Evolutionary conservation across 148 eudicot genomes (phyloP), one percentile per base, ranked within the genome.

Genomic region (Polygonum maritimum): DNA sequence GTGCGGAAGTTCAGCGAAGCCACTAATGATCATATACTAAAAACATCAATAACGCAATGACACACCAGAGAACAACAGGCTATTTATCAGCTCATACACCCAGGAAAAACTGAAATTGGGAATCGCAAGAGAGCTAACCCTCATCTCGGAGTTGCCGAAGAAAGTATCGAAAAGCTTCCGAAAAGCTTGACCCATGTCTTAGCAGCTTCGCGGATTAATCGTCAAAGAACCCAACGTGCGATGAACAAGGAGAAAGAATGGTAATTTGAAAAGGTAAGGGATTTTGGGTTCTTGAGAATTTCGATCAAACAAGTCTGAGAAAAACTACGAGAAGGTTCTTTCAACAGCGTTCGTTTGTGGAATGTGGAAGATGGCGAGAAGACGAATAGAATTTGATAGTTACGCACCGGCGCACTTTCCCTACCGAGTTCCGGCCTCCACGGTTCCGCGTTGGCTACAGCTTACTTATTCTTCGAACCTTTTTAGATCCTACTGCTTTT

Each of bases 141-240:
- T 84, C 99, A 92, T 92, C 87, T 95, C 98, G 48, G 92, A 81
- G 83, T 92, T 95, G 78, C 99, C 99, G 79, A 95, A 95, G 93
- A 95, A 95, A 69, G 98, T 73, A 76, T 95, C 99, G 76, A 95
- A 92, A 67, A 95, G 93, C 87, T 95, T 95, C 78, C 98, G 94
- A 84, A 95, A 90, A 69, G 92, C 97, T 95, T 90, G 98, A 76
- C 99, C 99, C 99, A 95, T 26, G 31, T 92, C 19, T 35, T 7
- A 2, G 18, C 21, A 67, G 45, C 40, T 67, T 36, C 36, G 71
- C 44, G 71, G 38, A 67, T 67, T 33, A 67, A 38, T 67, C 71
- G 69, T 62, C 69, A 62, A 26, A 62, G 45, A 67, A 15, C 41
- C 31, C 21, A 67, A 15, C 41, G 71, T 36, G 45, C 45, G 21